These are phyloP conservation scores for Pelargonium myrrhifolium DNA, from an alignment of 441 rosid genomes.

Conservation along the genomic window DNA sequence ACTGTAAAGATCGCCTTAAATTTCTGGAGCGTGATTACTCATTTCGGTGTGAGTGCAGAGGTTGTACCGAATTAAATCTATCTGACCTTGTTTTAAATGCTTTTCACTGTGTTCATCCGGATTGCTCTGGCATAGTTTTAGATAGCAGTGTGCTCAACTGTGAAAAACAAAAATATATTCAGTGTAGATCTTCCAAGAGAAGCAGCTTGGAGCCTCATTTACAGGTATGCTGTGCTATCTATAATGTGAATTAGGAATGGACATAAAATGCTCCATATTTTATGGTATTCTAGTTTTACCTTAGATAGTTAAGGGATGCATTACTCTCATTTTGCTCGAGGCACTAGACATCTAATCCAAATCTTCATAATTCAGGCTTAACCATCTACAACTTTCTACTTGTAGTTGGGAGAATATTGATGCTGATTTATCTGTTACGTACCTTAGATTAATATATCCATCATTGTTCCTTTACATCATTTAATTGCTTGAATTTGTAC, in stretches of 20 bases:
- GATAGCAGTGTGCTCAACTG: slow-evolving; percentile 29
- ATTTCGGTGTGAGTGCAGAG: slow-evolving; percentile 58
- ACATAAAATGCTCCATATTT: slow-evolving; percentile 4
- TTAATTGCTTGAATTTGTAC: slow-evolving; percentile 12
- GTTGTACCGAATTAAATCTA: slow-evolving; percentile 56
- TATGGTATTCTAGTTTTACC: slow-evolving; percentile 10
- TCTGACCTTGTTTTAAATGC: slow-evolving; percentile 69
- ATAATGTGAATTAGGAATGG: slow-evolving; percentile 11
- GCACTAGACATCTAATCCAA: neutral
- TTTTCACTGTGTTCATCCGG: slow-evolving; percentile 44
- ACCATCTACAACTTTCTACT: neutral
- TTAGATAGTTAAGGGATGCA: neutral
- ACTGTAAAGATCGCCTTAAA: slow-evolving; percentile 55
- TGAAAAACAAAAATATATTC: slow-evolving; percentile 35
- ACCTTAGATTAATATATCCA: neutral
- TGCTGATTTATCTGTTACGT: neutral
- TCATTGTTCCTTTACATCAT: neutral
- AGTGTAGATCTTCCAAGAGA: slow-evolving; percentile 16
- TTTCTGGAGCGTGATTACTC: slow-evolving; percentile 68
- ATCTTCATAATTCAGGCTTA: neutral
- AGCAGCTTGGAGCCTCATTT: slow-evolving; percentile 26
- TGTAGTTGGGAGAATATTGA: neutral
- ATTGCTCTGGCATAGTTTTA: slow-evolving; percentile 64
- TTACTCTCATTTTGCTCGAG: neutral
- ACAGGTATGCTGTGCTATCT: slow-evolving; percentile 35